Evolutionary conservation across 2,329 filamentous ascomycete species (phyloP), one percentile per base, ranked within the genome.

Genomic region (Aciculosporium take): DNA sequence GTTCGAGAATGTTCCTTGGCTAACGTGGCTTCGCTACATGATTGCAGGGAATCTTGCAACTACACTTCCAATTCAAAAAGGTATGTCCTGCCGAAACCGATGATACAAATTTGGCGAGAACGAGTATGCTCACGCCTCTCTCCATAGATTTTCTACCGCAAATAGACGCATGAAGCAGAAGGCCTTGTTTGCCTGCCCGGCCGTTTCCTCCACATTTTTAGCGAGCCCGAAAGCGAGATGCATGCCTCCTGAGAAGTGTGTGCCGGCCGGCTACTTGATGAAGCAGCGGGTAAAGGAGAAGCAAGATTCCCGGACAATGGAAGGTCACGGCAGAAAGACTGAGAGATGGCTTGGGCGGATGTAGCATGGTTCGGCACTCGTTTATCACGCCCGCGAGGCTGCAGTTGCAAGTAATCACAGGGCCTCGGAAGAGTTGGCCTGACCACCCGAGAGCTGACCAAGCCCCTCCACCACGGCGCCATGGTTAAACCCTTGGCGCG

Each of bases 61-160:
- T 98, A 44, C 89, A 96, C 60, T 98, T 98, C 60, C 88, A 95
- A 61, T 95, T 96, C 71, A 98, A 96, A 63, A 94, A 94, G 77
- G 87, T 93, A 37, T 17, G 29, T 24, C 27, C 17, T 41, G 25
- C 13, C 28, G 21, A 29, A n/a, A 24, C 8, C 17, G 21, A 18
- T 24, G 18, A 15, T 31, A n/a, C 21, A 15, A 13, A 12, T 13
- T 37, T 10, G 15, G 21, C 13, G 35, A 7, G 36, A 24, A 24
- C 18, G 28, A 39, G 34, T 9, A 43, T 25, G 38, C 32, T 41
- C 24, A 39, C 32, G 31, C 20, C 13, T n/a, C 23, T 29, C 20
- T n/a, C n/a, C 13, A 23, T 27, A 46, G 44, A 46, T 46, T 18
- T 46, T 46, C 28, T 46, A 46, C 24, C 44, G 44, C 25, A 46